A percentile compares a stretch with the other conserved stretches of the same genome.
Conservation (phyloP, 768 basidiomycete species). For the Chiua virens region DNA sequence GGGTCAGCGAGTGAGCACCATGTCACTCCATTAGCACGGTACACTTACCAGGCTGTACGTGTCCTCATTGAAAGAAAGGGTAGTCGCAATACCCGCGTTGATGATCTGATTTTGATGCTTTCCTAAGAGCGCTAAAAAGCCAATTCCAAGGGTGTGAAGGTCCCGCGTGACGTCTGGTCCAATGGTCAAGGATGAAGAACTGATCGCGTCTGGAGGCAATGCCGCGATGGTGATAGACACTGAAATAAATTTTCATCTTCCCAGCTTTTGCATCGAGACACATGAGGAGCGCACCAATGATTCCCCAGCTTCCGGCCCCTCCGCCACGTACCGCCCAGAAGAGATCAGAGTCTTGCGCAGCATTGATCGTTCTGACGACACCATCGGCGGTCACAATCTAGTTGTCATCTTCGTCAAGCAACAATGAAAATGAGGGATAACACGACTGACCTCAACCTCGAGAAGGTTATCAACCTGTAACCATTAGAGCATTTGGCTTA, state of each 20-base stretch:
- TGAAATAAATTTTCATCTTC: neutral
- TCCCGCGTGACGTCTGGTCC: conserved; percentile 13
- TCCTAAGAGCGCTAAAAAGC: conserved; percentile 18
- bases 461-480: conserved; percentile 45
- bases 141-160: conserved; percentile 5
- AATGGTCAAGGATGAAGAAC: conserved; percentile 7
- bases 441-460: conserved; percentile 32
- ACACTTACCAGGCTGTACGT: conserved; percentile 9
- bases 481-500: neutral
- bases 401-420: too few relatives aligned
- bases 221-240: conserved; percentile 18
- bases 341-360: conserved; percentile 41
- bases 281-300: conserved; percentile 32
- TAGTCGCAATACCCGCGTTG: conserved; percentile 9
- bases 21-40: too few relatives aligned
- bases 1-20: neutral
- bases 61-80: neutral
- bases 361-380: conserved; percentile 38
- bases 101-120: conserved; percentile 15
- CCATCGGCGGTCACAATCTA: conserved; percentile 45
- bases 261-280: neutral
- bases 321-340: conserved; percentile 57
- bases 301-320: conserved; percentile 50
- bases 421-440: neutral
- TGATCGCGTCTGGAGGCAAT: conserved; percentile 3